Percentiles rank a stretch among this genome's conserved stretches.
Evolutionary conservation across 345 rosid species (phyloP).

Genomic region (Linum usitatissimum): DNA sequence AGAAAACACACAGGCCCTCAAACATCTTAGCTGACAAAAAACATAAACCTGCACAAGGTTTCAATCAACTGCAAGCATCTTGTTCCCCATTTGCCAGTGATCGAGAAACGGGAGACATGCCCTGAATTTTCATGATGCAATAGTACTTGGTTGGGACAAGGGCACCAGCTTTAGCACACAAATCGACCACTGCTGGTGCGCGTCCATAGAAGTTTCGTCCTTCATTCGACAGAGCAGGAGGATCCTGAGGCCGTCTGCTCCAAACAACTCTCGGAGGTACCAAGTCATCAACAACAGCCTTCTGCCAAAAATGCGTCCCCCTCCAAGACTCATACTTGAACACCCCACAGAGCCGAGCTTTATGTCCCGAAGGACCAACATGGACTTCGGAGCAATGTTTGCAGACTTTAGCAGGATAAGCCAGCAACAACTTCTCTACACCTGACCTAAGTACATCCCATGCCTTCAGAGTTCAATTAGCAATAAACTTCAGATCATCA

Average conservation of each 20-base stretch:
- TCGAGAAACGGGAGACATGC: conserved; percentile 24
- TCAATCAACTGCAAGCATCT: too few relatives aligned
- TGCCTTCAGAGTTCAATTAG: conserved; percentile 47
- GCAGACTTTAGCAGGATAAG: conserved; percentile 71
- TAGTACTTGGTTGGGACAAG: conserved; percentile 40
- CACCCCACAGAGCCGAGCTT: conserved; percentile 70
- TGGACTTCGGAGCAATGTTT: conserved; percentile 71
- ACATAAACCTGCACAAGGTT: too few relatives aligned
- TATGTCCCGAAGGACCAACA: conserved; percentile 76
- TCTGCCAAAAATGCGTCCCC: conserved; percentile 71
- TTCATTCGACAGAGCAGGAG: conserved; percentile 50
- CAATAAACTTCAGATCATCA: conserved; percentile 34
- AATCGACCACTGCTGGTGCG: conserved; percentile 69
- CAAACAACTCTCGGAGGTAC: conserved; percentile 72
- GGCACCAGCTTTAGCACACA: conserved; percentile 70
- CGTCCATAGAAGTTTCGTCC: conserved; percentile 68
- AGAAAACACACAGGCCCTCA: too few relatives aligned
- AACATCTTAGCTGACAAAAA: too few relatives aligned
- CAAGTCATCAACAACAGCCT: conserved; percentile 67
- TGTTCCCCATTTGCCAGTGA: too few relatives aligned
- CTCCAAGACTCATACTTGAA: conserved; percentile 72
- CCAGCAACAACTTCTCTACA: conserved; percentile 43
- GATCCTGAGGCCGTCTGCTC: conserved; percentile 71
- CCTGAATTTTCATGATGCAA: conserved; percentile 61
- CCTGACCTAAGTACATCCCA: conserved; percentile 63